These are phyloP conservation scores for Colletotrichum costaricense DNA, from an alignment of 2,329 filamentous ascomycete genomes.

Conservation along the genomic window DNA sequence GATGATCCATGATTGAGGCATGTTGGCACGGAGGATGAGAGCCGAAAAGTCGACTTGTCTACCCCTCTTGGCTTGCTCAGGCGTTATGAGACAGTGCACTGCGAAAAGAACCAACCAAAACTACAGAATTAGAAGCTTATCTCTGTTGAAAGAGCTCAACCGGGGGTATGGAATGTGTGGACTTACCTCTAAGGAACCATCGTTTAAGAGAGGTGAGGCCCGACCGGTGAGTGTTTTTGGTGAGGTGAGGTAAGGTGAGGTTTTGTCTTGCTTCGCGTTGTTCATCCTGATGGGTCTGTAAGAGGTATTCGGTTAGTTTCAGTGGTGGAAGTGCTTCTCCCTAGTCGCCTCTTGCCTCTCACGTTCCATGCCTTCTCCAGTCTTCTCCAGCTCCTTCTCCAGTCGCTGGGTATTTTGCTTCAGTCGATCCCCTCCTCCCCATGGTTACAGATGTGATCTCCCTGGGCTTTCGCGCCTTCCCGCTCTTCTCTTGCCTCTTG, in stretches of 20 bases:
- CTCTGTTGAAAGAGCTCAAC: slow-evolving; percentile 21
- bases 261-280: slow-evolving; percentile 1
- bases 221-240: slow-evolving; percentile 14
- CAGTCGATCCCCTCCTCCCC: background rate
- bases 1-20: background rate
- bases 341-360: background rate
- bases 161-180: slow-evolving; percentile 8
- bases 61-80: background rate
- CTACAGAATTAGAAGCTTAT: background rate
- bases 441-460: background rate
- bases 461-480: background rate
- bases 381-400: background rate
- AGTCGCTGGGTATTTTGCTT: slow-evolving; percentile 7
- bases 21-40: background rate
- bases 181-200: background rate
- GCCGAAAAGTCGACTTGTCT: background rate
- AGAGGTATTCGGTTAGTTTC: background rate
- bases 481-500: background rate
- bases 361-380: background rate
- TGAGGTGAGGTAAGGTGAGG: slow-evolving; percentile 8
- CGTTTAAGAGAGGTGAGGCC: background rate
- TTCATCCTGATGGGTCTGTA: slow-evolving; percentile 15
- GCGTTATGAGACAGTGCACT: slow-evolving; percentile 18
- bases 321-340: background rate
- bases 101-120: background rate